Conservation (phyloP, 2,329 filamentous ascomycete species). For the Orbilia blumenaviensis region DNA sequence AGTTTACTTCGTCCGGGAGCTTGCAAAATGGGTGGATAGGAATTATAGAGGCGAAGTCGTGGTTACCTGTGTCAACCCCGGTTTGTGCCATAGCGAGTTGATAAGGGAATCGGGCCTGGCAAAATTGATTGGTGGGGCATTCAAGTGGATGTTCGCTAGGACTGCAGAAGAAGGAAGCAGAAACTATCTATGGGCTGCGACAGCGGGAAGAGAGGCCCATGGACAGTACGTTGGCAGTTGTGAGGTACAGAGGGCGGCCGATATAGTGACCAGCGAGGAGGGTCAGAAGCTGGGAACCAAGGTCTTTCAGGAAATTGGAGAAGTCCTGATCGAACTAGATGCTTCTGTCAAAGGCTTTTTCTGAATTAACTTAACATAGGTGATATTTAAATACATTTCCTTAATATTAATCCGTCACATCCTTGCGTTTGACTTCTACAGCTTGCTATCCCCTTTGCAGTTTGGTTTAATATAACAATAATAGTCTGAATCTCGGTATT, state of each 20-base stretch:
- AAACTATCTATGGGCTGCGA: conserved; percentile 58
- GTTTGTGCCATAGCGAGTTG: conserved; percentile 54
- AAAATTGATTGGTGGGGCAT: background rate
- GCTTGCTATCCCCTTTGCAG: no score
- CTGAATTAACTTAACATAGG: no score
- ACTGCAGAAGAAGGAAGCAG: conserved; percentile 59
- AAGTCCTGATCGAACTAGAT: conserved; percentile 17
- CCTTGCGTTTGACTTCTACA: no score
- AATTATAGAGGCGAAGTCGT: conserved; percentile 47
- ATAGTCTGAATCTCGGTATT: no score
- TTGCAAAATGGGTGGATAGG: conserved; percentile 50
- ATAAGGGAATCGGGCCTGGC: conserved; percentile 9
- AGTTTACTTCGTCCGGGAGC: conserved; percentile 47
- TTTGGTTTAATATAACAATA: no score
- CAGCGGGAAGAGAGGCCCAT: conserved; percentile 53
- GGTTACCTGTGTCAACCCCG: conserved; percentile 54
- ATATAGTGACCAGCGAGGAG: conserved; percentile 32
- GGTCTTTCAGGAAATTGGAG: conserved; percentile 43
- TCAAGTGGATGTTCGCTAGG: conserved; percentile 52
- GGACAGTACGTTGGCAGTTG: conserved; percentile 56
- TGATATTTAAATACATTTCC: no score
- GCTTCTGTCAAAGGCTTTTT: conserved; percentile 14
- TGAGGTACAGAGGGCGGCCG: conserved; percentile 27
- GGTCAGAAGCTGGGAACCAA: conserved; percentile 31
- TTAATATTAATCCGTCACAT: no score